phyloP scores from a whole-genome alignment of 176 grass and related monocot species.

The Chloris gayana region DNA sequence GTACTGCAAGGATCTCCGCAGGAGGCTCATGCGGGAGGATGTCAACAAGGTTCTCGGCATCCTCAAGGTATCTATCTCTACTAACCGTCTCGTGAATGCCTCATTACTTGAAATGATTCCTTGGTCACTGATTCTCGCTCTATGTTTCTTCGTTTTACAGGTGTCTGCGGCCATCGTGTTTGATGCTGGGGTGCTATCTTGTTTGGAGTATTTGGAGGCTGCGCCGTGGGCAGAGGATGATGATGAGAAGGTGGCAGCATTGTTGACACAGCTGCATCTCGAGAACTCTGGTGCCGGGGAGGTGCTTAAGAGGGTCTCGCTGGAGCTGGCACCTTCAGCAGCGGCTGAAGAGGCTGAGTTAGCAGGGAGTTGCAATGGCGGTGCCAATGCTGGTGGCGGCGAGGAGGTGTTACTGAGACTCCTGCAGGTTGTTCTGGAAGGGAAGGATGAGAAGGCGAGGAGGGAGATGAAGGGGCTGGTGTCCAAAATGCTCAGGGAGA shows the following conservation, averaged over 20 bases:
- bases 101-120: not conserved
- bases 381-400: constrained; percentile 42
- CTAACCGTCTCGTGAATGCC: not conserved
- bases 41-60: constrained; percentile 92
- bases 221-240: constrained; percentile 91
- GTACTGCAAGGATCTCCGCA: constrained; percentile 96
- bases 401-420: constrained; percentile 90
- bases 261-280: constrained; percentile 83
- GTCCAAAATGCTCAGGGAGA: constrained; percentile 98
- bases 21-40: constrained; percentile 91
- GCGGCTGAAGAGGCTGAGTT: constrained; percentile 49
- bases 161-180: constrained; percentile 86
- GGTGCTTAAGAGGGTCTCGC: constrained; percentile 89
- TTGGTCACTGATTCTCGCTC: constrained; percentile 1
- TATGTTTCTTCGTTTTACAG: constrained; percentile 38
- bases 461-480: constrained; percentile 98
- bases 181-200: constrained; percentile 83
- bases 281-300: constrained; percentile 81
- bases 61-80: constrained; percentile 72
- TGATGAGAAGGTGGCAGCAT: constrained; percentile 86
- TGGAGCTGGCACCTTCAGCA: constrained; percentile 61
- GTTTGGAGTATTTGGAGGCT: constrained; percentile 80
- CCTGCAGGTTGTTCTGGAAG: constrained; percentile 91
- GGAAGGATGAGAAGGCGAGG: constrained; percentile 96
- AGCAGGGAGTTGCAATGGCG: constrained; percentile 45